Evolutionary conservation across 345 rosid genomes (phyloP), one percentile per base, ranked within the genome.

Genomic region (Moricandia arvensis): DNA sequence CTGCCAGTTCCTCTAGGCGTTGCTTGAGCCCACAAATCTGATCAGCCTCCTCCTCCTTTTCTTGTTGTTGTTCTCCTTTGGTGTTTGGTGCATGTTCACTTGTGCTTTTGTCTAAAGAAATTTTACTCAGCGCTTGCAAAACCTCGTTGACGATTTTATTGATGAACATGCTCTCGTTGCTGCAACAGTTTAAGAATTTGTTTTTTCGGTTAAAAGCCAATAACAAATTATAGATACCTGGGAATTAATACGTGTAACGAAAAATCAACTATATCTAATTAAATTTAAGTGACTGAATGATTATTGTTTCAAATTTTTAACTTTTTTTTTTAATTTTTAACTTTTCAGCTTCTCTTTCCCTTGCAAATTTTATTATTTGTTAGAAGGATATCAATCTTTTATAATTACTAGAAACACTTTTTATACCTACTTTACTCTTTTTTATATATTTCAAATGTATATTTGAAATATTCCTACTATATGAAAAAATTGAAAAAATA

Each of bases 1-100:
- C 53, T 13, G 16, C 3, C 54, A 69, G 37, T n/a, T 69, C 73
- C 18, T n/a, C 12, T 8, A 69, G 64, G 7, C 73, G 73, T 37
- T 69, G 63, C 5, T 57, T 9, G 37, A 69, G 73, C 37, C 73
- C 73, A 6, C 4, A 69, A 24, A 8, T 13, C 26, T 69, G 29
- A 54, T 6, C 26, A 12, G 63, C 24, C 24, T 21, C 49, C 49
- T 43, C 49, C 43, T 37, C 43, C 49, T 13, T 15, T 35, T 18
- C 63, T 21, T 57, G 54, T 8, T 4, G 33, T 12, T 45, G 17
- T 45, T 45, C 51, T 54, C 29, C 59, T 54, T 24, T 21, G 29
- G 29, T 54, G 59, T 54, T 54, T 18, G 11, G 5, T 54, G 29
- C 12, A 54, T 54, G 29, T 18, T 54, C 29, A 54, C 4, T 9